Evolutionary conservation across 2,329 filamentous ascomycete species (phyloP).

Genomic region (Eutypa lata): DNA sequence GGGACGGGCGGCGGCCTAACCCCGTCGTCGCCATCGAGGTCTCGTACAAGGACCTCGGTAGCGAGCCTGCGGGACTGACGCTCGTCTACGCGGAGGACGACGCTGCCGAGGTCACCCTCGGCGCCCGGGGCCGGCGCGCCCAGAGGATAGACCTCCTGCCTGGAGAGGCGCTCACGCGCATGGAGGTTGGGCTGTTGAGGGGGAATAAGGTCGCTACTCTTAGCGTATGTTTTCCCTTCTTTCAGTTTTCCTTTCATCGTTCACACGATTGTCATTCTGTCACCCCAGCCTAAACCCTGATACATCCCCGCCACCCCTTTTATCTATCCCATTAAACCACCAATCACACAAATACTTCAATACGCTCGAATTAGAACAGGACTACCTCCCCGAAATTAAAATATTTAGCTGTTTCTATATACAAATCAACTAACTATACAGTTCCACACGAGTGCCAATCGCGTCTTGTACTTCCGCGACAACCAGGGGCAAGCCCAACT

Average conservation of each 20-base stretch:
- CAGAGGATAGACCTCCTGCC: conserved; percentile 6
- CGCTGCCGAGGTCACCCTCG: conserved; percentile 5
- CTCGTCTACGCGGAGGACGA: conserved; percentile 13
- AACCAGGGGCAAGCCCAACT: no score
- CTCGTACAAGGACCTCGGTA: conserved; percentile 9
- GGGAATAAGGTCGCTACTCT: conserved; percentile 11
- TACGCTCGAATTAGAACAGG: no score
- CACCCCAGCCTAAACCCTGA: no score
- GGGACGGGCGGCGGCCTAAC: conserved; percentile 5
- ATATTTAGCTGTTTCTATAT: background rate
- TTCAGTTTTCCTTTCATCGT: no score
- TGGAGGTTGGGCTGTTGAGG: conserved; percentile 10
- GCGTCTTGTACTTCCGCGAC: conserved; percentile 6
- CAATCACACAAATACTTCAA: background rate
- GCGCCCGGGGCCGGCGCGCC: conserved; percentile 4
- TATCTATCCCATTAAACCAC: background rate
- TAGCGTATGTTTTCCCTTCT: conserved; percentile 11
- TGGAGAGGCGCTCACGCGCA: conserved; percentile 9
- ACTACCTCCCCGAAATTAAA: no score
- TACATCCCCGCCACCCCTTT: no score
- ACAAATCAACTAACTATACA: background rate
- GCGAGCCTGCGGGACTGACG: conserved; percentile 12
- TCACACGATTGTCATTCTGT: no score
- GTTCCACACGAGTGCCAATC: conserved; percentile 7
- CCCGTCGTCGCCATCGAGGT: conserved; percentile 10